Base-by-base conservation (phyloP, 257 asterid species). In the Solanum infundibuliforme region DNA sequence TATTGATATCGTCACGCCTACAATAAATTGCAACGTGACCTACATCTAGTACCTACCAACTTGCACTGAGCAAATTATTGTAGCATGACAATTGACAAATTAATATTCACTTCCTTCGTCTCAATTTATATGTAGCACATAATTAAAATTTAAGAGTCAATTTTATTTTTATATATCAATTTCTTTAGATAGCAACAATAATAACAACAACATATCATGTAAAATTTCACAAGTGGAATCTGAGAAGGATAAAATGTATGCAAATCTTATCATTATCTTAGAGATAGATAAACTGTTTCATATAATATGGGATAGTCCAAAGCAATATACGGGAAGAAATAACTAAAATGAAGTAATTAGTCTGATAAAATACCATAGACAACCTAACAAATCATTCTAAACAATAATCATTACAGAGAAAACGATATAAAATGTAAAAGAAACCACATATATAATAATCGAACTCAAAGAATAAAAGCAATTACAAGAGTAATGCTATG, bases 171-270 rank as follows among this genome's bases (percentile, higher is more conserved):
- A 6, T 20, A 16, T 18, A 18, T 18, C 8, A 18, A 18, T 55
- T 55, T 55, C 2, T 55, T 52, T 6, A 18, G 2, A 55, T 20
- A 18, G 1, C 10, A 55, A 55, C 7, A 46, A 43, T 13, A 43
- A 43, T 2, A 46, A 46, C 62, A 52, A 52, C 0, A 18, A 55
- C 4, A 18, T 55, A 18, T 0, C 65, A 0, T 55, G 65, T 1
- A 55, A 55, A 55, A 18, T 48, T 5, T 48, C 58, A 48, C 3
- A 14, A 48, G 11, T 55, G 2, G 6, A 23, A 0, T 21, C 1
- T 21, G 0, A 10, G 12, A 1, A 60, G 2, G 27, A 9, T 60
- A 60, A 0, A 21, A 1, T 60, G 12, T 21, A 60, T 1, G 3
- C 5, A 23, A 23, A 21, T 0, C 0, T 60, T 8, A 60, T 21